A percentile compares a stretch with the other conserved stretches of the same genome.
Evolutionary conservation across 164 flowering plant species (phyloP).

Genomic region (Kalanchoe fedtschenkoi): DNA sequence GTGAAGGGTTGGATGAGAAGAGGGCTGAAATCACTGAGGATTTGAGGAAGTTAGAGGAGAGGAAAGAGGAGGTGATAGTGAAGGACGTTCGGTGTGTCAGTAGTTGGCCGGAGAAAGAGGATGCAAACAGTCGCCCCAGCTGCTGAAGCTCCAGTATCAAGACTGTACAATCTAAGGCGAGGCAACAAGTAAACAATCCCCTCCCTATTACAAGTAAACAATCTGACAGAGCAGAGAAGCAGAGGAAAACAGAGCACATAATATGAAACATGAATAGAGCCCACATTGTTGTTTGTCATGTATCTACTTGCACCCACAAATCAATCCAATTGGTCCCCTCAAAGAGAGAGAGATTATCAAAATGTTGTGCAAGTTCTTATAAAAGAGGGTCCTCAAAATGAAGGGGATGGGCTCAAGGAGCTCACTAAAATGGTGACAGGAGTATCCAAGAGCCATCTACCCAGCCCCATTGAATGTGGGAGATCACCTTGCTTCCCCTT

Average conservation of each 20-base stretch:
- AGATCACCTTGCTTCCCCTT: no score
- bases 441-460: background rate
- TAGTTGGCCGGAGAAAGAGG: conserved; percentile 53
- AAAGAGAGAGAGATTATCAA: no score
- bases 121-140: conserved; percentile 36
- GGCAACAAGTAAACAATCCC: conserved; percentile 35
- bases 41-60: conserved; percentile 26
- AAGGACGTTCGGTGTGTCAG: conserved; percentile 47
- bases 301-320: background rate
- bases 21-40: conserved; percentile 32
- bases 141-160: conserved; percentile 41
- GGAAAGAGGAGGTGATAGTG: conserved; percentile 47
- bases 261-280: background rate
- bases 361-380: background rate
- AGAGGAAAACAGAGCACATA: no score
- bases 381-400: background rate
- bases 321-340: conserved; percentile 5
- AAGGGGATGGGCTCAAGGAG: background rate
- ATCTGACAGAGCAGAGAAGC: no score
- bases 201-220: no score
- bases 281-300: conserved; percentile 1
- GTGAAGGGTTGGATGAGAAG: conserved; percentile 82
- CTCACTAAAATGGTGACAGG: background rate
- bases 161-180: conserved; percentile 72
- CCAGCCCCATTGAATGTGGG: background rate